These are phyloP conservation scores for Globisporangium cederbergense DNA, from an alignment of 352 stramenopile species.

Conservation along the genomic window DNA sequence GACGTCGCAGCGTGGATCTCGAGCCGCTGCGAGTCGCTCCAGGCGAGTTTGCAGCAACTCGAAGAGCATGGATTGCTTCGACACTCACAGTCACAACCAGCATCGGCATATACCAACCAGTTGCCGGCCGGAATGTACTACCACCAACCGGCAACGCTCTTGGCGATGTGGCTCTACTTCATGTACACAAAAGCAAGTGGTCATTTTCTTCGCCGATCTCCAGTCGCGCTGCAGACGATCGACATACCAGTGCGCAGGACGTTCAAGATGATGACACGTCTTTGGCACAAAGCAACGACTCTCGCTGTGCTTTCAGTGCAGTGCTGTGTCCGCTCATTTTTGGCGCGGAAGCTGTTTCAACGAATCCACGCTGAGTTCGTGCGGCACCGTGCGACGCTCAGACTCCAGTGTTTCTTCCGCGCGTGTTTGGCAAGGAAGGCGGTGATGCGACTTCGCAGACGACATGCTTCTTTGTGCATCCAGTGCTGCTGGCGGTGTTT, in stretches of 20 bases:
- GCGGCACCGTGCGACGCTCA: constrained; percentile 21
- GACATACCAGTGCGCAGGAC: constrained; percentile 38
- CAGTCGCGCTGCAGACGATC: constrained; percentile 29
- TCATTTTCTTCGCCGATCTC: constrained; percentile 39
- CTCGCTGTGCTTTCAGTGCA: constrained; percentile 34
- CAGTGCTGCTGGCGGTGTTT: constrained; percentile 50
- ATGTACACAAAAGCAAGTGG: constrained; percentile 19
- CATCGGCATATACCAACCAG: neutral
- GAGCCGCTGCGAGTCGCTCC: neutral
- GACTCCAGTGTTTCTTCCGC: constrained; percentile 47
- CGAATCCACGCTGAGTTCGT: constrained; percentile 20
- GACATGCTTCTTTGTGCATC: constrained; percentile 30
- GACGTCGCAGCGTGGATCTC: constrained; percentile 38
- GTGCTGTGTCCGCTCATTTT: constrained; percentile 25
- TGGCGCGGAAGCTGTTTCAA: constrained; percentile 26
- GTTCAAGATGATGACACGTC: constrained; percentile 14
- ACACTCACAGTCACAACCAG: neutral
- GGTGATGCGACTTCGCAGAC: constrained; percentile 21
- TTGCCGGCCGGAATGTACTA: constrained; percentile 21
- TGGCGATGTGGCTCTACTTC: constrained; percentile 46
- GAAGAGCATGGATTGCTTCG: neutral
- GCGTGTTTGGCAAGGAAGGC: constrained; percentile 32
- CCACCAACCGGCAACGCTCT: constrained; percentile 29
- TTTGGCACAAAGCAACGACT: constrained; percentile 25
- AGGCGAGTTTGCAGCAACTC: constrained; percentile 9